A percentile compares a stretch with the other conserved stretches of the same genome.
Evolutionary conservation across 129 eudicot species (phyloP).

Genomic region (Tagetes patula): DNA sequence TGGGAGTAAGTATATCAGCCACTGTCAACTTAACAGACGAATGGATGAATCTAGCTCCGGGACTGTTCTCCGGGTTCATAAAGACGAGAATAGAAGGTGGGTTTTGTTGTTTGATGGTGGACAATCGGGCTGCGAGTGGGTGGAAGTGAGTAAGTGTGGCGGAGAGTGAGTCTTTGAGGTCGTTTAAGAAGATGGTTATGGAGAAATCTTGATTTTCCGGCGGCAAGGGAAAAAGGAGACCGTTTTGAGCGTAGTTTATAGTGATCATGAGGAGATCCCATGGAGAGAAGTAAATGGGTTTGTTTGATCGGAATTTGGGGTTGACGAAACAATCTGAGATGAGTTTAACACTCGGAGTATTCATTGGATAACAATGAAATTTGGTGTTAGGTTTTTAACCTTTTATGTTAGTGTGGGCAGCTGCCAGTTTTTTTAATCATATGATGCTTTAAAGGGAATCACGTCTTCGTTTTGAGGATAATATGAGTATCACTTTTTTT

Average conservation of each 20-base stretch:
- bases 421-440: no score
- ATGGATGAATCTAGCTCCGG: conserved; percentile 29
- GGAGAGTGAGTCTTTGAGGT: conserved; percentile 49
- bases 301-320: conserved; percentile 16
- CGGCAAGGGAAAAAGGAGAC: conserved; percentile 33
- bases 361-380: background rate
- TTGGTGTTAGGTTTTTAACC: no score
- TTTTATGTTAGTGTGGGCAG: no score
- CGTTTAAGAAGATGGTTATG: conserved; percentile 23
- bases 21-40: conserved; percentile 5
- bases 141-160: conserved; percentile 47
- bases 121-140: conserved; percentile 56
- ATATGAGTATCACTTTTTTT: no score
- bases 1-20: conserved; percentile 11
- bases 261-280: conserved; percentile 20
- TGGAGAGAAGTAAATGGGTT: conserved; percentile 19
- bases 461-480: no score
- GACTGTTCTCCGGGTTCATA: conserved; percentile 8
- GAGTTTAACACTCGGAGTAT: conserved; percentile 1
- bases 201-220: conserved; percentile 23
- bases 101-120: conserved; percentile 35
- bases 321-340: conserved; percentile 29
- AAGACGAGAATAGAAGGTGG: conserved; percentile 27
- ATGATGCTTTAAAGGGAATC: no score
- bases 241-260: conserved; percentile 44